A percentile compares a stretch with the other conserved stretches of the same genome.
These are phyloP conservation scores for Tritrichomonas musculus DNA, from an alignment of 208 protist species.

Conservation along the genomic window DNA sequence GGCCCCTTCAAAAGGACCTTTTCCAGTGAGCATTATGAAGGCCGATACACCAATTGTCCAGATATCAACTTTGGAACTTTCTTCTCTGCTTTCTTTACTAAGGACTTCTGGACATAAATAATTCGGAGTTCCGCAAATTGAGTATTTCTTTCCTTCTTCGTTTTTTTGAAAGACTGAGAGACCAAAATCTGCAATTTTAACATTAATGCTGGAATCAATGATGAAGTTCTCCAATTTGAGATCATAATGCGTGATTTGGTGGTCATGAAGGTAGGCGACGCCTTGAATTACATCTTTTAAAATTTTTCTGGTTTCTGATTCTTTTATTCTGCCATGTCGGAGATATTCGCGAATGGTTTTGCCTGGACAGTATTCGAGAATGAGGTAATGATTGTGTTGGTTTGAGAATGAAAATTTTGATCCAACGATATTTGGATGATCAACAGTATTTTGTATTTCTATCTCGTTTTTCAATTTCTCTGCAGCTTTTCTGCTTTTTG, in stretches of 20 bases:
- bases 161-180: slow-evolving; percentile 71
- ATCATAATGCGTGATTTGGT: slow-evolving; percentile 85
- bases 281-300: slow-evolving; percentile 13
- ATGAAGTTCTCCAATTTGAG: slow-evolving; percentile 89
- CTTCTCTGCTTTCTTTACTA: slow-evolving; percentile 52
- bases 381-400: slow-evolving; percentile 79
- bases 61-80: slow-evolving; percentile 90
- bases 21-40: slow-evolving; percentile 67
- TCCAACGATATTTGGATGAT: slow-evolving; percentile 83
- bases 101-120: slow-evolving; percentile 29
- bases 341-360: not conserved
- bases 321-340: not conserved
- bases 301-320: not conserved
- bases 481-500: not conserved
- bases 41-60: slow-evolving; percentile 93
- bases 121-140: slow-evolving; percentile 33
- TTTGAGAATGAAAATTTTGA: slow-evolving; percentile 85
- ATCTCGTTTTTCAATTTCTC: slow-evolving; percentile 77
- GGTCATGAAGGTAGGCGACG: not conserved
- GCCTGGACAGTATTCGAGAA: slow-evolving; percentile 77
- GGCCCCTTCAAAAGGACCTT: slow-evolving; percentile 90
- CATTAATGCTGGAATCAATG: slow-evolving; percentile 64
- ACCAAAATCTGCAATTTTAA: slow-evolving; percentile 87
- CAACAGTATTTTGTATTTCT: slow-evolving; percentile 78
- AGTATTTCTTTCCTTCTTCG: slow-evolving; percentile 73